phyloP scores from a whole-genome alignment of 1,284 basidiomycete species.

The Volvariella volvacea region DNA sequence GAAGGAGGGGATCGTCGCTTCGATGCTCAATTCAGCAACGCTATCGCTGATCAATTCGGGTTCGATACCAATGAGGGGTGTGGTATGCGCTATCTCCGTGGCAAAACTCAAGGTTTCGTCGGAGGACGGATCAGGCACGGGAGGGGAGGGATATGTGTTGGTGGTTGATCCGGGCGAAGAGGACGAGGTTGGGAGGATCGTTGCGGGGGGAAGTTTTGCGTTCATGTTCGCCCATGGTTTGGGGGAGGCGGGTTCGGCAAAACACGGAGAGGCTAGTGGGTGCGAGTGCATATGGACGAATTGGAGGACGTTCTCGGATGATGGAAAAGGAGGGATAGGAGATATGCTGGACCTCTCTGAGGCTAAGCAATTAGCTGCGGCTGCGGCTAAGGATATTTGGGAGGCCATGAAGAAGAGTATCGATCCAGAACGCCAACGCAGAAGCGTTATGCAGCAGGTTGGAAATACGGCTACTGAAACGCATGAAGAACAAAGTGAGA shows the following conservation, averaged over 20 bases:
- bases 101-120: constrained; percentile 22
- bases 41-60: constrained; percentile 61
- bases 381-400: constrained; percentile 42
- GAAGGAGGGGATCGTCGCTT: constrained; percentile 34
- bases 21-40: constrained; percentile 62
- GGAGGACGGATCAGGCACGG: constrained; percentile 11
- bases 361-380: constrained; percentile 40
- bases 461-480: constrained; percentile 11
- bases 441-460: constrained; percentile 12
- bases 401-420: constrained; percentile 34
- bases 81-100: constrained; percentile 60
- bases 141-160: constrained; percentile 15
- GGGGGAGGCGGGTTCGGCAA: constrained; percentile 13
- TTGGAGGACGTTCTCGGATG: constrained; percentile 30
- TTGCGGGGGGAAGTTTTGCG: constrained; percentile 56
- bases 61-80: constrained; percentile 63
- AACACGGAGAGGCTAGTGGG: too few relatives aligned
- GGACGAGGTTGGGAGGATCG: constrained; percentile 28
- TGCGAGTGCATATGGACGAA: constrained; percentile 46
- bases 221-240: constrained; percentile 47
- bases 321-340: constrained; percentile 22
- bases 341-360: constrained; percentile 33
- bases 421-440: neutral
- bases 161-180: constrained; percentile 49
- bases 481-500: constrained; percentile 14